Evolutionary conservation across 2,329 filamentous ascomycete species (phyloP), one percentile per base, ranked within the genome.

Genomic region (Trichoderma atrobrunneum): DNA sequence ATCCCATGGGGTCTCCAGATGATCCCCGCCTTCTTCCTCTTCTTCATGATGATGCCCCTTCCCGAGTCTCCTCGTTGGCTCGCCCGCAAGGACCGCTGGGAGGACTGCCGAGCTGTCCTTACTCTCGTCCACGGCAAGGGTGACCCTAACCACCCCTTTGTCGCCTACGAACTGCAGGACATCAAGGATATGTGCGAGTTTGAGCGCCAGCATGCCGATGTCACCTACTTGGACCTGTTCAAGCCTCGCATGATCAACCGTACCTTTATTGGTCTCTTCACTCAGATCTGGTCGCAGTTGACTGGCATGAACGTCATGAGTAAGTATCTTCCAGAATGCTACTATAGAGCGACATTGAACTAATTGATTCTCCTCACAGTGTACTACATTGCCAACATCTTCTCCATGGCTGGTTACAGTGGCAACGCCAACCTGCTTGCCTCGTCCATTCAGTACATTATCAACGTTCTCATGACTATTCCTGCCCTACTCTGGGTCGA

Each of bases 391-490:
- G 77, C 78, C 5, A 82, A 80, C 36, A 79, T 83, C 7, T 83
- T 83, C 71, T 77, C 77, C 28, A 83, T 83, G 81, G 81, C 81
- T 0, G 81, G 81, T 0, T 82, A 83, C 69, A 72, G 64, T 12
- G 80, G 81, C 11, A 86, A 88, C 71, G 80, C 86, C 73, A 86
- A 86, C 48, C 80, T 89, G 11, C 82, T 88, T 61, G 87, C 87
- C 1, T 87, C 87, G 0, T 86, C 85, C 5, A 87, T 89, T 21
- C 85, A 87, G 75, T 89, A 89, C 74, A 86, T 94, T 76, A 93
- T 95, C 84, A 95, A 95, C 79, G 92, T 95, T 1, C 73, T 90
- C 67, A 93, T 93, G 90, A 95, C 93, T 0, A 79, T 95, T 3
- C 91, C 92, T 0, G 92, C 92, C 1, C 86, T 95, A 28, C 81